Percentiles rank a stretch among this genome's conserved stretches.
phyloP scores from a whole-genome alignment of 495 filamentous ascomycete genomes.

The Tuber indicum region DNA sequence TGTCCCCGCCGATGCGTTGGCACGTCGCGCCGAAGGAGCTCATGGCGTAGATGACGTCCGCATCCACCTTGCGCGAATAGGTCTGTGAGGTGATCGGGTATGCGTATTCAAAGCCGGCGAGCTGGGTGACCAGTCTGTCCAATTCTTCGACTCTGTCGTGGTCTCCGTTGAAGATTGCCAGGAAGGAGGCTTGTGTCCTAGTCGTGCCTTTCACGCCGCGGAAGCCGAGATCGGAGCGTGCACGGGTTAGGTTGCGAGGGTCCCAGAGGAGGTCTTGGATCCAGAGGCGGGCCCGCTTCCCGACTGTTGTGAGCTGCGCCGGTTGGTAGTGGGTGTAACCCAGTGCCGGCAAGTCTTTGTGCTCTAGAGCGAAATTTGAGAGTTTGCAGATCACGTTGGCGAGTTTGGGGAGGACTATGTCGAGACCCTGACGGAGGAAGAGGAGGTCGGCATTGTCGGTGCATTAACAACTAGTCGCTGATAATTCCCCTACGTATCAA shows the following conservation, averaged over 20 bases:
- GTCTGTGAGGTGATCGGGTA: conserved; percentile 75
- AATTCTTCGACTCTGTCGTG: conserved; percentile 69
- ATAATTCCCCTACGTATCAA: conserved; percentile 30
- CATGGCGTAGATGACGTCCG: conserved; percentile 71
- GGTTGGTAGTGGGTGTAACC: conserved; percentile 85
- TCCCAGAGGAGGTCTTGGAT: conserved; percentile 85
- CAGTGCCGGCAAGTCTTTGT: conserved; percentile 61
- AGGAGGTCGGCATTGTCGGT: conserved; percentile 90
- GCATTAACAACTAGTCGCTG: conserved; percentile 54
- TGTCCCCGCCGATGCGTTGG: conserved; percentile 66
- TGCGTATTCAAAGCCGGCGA: conserved; percentile 70
- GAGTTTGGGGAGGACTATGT: conserved; percentile 75
- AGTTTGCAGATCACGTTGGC: conserved; percentile 80
- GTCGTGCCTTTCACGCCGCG: conserved; percentile 78
- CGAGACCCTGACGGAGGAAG: conserved; percentile 65
- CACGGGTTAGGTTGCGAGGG: conserved; percentile 70
- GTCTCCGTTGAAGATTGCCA: conserved; percentile 75
- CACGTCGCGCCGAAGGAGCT: conserved; percentile 75
- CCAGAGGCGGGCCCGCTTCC: conserved; percentile 74
- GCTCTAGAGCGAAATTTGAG: conserved; percentile 64
- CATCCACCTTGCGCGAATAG: conserved; percentile 78
- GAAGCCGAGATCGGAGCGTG: conserved; percentile 68
- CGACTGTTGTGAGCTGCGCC: conserved; percentile 76
- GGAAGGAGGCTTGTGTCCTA: conserved; percentile 72
- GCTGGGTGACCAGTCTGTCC: conserved; percentile 71